Conservation (phyloP, 768 basidiomycete genomes). For the Pisolithus orientalis region DNA sequence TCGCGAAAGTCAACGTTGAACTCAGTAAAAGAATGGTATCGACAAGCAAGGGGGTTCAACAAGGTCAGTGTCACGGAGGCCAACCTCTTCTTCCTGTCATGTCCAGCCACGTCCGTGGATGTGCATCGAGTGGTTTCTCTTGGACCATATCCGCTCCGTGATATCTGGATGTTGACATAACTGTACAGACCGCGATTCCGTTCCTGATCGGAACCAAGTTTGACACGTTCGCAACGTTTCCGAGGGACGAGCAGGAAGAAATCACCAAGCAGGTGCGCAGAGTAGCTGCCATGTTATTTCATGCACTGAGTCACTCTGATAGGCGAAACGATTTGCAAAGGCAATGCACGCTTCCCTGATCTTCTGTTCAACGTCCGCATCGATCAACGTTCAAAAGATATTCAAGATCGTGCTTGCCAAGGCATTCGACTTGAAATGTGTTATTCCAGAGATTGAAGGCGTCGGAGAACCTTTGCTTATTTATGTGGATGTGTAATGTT, state of each 20-base stretch:
- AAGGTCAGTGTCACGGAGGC: conserved; percentile 53
- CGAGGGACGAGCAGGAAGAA: conserved; percentile 97
- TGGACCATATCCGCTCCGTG: background rate
- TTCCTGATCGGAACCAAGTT: conserved; percentile 99
- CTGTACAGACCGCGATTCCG: conserved; percentile 86
- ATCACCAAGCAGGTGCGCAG: conserved; percentile 87
- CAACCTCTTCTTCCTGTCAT: background rate
- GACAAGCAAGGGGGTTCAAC: conserved; percentile 98
- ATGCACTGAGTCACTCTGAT: conserved; percentile 7
- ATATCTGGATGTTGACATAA: background rate
- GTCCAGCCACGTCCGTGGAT: background rate
- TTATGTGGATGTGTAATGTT: conserved; percentile 64
- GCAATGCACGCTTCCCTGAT: conserved; percentile 99
- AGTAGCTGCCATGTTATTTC: conserved; percentile 2
- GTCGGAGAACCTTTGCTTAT: conserved; percentile 94
- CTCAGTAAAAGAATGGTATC: conserved; percentile 99
- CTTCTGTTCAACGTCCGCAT: conserved; percentile 97
- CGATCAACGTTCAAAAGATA: conserved; percentile 99
- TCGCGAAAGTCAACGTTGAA: conserved; percentile 96
- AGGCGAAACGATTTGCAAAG: conserved; percentile 97
- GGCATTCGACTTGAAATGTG: conserved; percentile 97
- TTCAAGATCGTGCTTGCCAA: conserved; percentile 98
- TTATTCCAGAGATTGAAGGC: conserved; percentile 95
- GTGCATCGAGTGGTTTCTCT: background rate
- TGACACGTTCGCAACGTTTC: conserved; percentile 93